Evolutionary conservation across 495 filamentous ascomycete species (phyloP).

Genomic region (Penicillium paxilli): DNA sequence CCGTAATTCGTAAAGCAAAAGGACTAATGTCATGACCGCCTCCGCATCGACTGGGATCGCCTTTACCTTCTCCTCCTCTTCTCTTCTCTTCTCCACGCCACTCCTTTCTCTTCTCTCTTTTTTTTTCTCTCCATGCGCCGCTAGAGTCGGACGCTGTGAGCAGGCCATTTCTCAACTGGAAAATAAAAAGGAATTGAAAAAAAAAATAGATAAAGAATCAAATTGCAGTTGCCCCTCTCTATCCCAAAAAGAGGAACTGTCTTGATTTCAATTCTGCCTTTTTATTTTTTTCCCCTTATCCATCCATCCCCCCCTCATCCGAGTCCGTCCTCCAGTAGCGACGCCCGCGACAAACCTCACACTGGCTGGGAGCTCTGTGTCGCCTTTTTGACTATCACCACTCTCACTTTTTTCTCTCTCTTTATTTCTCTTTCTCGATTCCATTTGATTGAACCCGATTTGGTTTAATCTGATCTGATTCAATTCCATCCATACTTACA

Average conservation of each 20-base stretch:
- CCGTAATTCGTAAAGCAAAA: too few species aligned
- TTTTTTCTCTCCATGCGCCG: constrained; percentile 38
- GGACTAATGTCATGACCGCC: too few species aligned
- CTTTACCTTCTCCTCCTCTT: constrained; percentile 14
- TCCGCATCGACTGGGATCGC: constrained; percentile 12
- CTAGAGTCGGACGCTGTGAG: constrained; percentile 44
- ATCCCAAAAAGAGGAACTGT: constrained; percentile 3
- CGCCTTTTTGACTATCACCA: constrained; percentile 12
- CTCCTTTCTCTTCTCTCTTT: constrained; percentile 18
- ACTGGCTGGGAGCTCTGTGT: constrained; percentile 29
- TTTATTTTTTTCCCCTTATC: too few species aligned
- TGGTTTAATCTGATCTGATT: background rate
- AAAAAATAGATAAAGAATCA: too few species aligned
- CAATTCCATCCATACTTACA: background rate
- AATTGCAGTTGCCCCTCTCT: too few species aligned
- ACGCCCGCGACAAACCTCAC: constrained; percentile 21
- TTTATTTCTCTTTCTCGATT: constrained; percentile 2
- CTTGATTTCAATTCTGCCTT: constrained; percentile 21
- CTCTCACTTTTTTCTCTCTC: constrained; percentile 10
- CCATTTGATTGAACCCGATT: background rate
- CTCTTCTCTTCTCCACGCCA: constrained; percentile 15
- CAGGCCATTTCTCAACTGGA: constrained; percentile 35
- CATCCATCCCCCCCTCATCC: constrained; percentile 11
- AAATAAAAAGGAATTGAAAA: constrained; percentile 15
- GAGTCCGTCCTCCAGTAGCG: constrained; percentile 23